phyloP scores from a whole-genome alignment of 1,284 basidiomycete genomes.

The Cutaneotrichosporon mucoides region DNA sequence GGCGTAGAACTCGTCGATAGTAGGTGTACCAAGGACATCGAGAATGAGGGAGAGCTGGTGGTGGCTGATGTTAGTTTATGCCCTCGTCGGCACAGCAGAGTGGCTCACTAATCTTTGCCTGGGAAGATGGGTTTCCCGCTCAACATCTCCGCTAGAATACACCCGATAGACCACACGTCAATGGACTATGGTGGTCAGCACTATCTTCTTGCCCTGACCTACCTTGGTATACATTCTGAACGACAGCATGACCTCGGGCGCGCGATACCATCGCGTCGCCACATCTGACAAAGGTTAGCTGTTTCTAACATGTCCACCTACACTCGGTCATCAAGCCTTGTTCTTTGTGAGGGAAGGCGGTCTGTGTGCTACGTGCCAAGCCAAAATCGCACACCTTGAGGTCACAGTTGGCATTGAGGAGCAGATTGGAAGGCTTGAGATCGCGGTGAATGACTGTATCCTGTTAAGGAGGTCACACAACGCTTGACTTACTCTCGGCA shows the following conservation, averaged over 20 bases:
- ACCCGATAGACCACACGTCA: constrained; percentile 93
- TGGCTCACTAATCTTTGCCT: constrained; percentile 72
- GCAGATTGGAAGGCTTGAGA: constrained; percentile 89
- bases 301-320: constrained; percentile 8
- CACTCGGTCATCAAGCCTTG: constrained; percentile 76
- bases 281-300: constrained; percentile 9
- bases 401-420: constrained; percentile 95
- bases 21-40: constrained; percentile 87
- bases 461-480: not conserved
- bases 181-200: constrained; percentile 59
- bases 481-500: constrained; percentile 58
- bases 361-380: constrained; percentile 78
- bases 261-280: constrained; percentile 60
- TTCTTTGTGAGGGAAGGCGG: constrained; percentile 70
- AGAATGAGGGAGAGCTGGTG: constrained; percentile 88
- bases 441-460: constrained; percentile 79
- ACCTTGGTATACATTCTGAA: constrained; percentile 95
- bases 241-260: constrained; percentile 80
- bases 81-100: not conserved
- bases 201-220: constrained; percentile 15
- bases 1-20: constrained; percentile 83
- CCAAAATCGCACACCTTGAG: constrained; percentile 94
- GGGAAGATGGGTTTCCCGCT: constrained; percentile 91
- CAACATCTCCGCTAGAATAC: constrained; percentile 96
- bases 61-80: constrained; percentile 54